Evolutionary conservation across 2,329 filamentous ascomycete species (phyloP), one percentile per base, ranked within the genome.

Genomic region (Coniochaeta ligniaria): DNA sequence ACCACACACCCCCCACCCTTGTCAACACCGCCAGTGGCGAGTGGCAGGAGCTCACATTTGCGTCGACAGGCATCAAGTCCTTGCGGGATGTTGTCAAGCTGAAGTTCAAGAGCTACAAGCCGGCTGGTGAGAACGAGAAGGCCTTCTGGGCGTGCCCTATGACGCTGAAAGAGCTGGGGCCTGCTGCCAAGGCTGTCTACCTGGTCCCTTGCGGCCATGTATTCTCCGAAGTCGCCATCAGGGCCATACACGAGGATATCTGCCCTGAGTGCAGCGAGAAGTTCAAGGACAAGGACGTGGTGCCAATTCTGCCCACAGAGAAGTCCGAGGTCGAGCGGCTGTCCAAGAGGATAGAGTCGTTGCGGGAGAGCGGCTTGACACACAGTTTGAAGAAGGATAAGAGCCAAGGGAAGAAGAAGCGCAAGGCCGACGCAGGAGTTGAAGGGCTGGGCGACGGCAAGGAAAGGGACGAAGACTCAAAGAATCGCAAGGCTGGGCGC

Each of bases 201-300:
- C 69, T 99, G 2, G 91, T 98, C 5, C 95, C 95, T 0, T 99
- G 95, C 69, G 96, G 95, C 0, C 96, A 99, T 78, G 93, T 91
- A 0, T 98, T 98, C 74, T 88, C 91, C 0, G 92, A 96, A 63
- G 86, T 87, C 59, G 92, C 92, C 8, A 87, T 98, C 65, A 90
- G 88, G 66, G 90, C 95, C 74, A 85, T 96, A n/a, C 71, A 77
- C 3, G 88, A 90, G 64, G 78, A 80, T 31, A 69, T 72, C 0
- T 89, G 86, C 61, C 83, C 85, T 0, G 83, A 94, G 75, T 99
- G 95, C 74, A 91, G 89, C 65, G 85, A 87, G 60, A 68, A 81
- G 0, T 97, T 95, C 69, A 83, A 84, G 24, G 74, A 81, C 26
- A 86, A 90, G 33, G 91, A 98, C 67, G 77, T 96, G 20, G 87